Percentiles rank a stretch among this genome's conserved stretches.
phyloP scores from a whole-genome alignment of 805 yeast species.

The Yamadazyma laniorum region DNA sequence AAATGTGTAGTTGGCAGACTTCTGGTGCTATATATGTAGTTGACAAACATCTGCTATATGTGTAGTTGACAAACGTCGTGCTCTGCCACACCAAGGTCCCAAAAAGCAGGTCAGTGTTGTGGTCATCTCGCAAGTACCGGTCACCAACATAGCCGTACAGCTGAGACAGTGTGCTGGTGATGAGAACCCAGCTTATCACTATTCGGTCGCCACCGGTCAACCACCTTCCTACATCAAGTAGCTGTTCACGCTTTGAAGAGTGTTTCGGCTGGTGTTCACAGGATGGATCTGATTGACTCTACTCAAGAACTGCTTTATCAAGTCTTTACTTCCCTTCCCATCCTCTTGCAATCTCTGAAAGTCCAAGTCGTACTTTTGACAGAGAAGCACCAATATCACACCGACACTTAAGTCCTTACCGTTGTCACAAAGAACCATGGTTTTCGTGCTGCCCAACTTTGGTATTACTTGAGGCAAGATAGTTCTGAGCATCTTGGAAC shows the following conservation, averaged over 20 bases:
- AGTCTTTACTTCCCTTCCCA: slow-evolving; percentile 42
- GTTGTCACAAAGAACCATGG: slow-evolving; percentile 54
- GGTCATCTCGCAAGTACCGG: too few relatives aligned
- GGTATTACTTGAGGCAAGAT: slow-evolving; percentile 44
- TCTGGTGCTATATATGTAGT: too few relatives aligned
- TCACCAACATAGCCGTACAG: too few relatives aligned
- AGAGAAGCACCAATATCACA: slow-evolving; percentile 51
- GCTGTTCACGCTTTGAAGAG: slow-evolving; percentile 66
- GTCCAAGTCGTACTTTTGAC: slow-evolving; percentile 41
- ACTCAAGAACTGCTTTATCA: slow-evolving; percentile 56
- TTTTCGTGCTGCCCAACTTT: slow-evolving; percentile 9
- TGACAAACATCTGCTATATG: too few relatives aligned
- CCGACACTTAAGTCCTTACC: slow-evolving; percentile 70
- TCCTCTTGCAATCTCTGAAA: slow-evolving; percentile 16
- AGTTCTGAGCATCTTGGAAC: slow-evolving; percentile 58
- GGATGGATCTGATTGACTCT: slow-evolving; percentile 45
- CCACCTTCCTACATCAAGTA: slow-evolving; percentile 4
- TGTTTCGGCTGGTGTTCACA: slow-evolving; percentile 74
- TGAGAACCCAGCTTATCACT: too few relatives aligned
- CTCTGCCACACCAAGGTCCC: too few relatives aligned
- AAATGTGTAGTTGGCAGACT: too few relatives aligned
- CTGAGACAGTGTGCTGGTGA: too few relatives aligned
- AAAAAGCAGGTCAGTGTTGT: too few relatives aligned
- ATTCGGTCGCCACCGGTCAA: too few relatives aligned
- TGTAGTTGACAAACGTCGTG: too few relatives aligned